Evolutionary conservation across 441 rosid species (phyloP), one percentile per base, ranked within the genome.

Genomic region (Syzygium malaccense): DNA sequence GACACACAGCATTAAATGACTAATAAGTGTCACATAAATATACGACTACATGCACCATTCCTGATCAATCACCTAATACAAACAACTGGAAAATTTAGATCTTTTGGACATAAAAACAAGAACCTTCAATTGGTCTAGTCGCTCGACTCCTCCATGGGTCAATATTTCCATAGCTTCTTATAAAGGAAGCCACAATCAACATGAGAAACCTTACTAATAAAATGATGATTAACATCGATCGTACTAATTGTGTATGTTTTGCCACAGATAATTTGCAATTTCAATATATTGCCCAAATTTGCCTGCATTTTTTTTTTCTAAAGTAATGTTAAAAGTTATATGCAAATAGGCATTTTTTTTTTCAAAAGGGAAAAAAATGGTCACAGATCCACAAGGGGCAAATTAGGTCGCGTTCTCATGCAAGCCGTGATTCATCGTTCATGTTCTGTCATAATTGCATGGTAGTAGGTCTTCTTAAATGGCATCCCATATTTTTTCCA

Each of bases 1-100:
- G 26, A 58, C n/a, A 58, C 64, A 25, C 14, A 25, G n/a, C 14
- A 6, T 10, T 26, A 11, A 14, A 58, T 57, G 11, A 25, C 11
- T 25, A 0, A 58, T 58, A 8, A 58, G 14, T 2, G n/a, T 58
- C 30, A 0, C n/a, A 41, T 41, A 41, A 41, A 25, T 58, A 58
- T 26, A 0, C 2, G 1, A 25, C 62, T 57, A 0, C 3, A 58
- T 4, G 64, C 3, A 58, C 0, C 26, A 58, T n/a, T 26, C 30
- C 5, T 25, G 26, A 26, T 58, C 12, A 0, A 10, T 4, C 14
- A 56, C 28, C 12, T 56, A 23, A 25, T 4, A 55, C 25, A 55
- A 55, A 55, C 58, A 55, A 55, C 25, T 19, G 25, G 20, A 19
- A 55, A 55, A 19, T 55, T 25, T 9, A 55, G 10, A 55, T 19